These are phyloP conservation scores for Buddleja alternifolia DNA, from an alignment of 257 asterid genomes.

Conservation along the genomic window DNA sequence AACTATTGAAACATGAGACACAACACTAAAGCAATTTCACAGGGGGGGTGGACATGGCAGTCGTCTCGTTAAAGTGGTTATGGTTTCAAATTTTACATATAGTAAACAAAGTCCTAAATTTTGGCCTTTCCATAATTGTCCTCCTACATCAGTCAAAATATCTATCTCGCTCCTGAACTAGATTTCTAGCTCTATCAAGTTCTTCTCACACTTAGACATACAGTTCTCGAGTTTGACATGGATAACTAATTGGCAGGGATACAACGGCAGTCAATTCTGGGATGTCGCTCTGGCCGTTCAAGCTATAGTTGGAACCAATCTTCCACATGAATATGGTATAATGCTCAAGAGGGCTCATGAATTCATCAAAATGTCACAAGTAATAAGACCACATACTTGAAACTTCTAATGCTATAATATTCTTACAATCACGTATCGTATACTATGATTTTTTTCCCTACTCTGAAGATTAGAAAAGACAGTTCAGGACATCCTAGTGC, in stretches of 20 bases:
- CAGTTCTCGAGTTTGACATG: not conserved
- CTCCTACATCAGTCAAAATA: too few species aligned
- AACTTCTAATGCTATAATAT: not conserved
- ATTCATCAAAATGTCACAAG: slow-evolving; percentile 69
- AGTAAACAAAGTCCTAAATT: too few species aligned
- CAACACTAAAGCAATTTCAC: too few species aligned
- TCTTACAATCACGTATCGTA: not conserved
- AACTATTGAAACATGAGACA: too few species aligned
- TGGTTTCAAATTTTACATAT: too few species aligned
- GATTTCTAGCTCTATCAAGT: too few species aligned
- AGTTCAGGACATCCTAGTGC: slow-evolving; percentile 35
- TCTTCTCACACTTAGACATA: too few species aligned
- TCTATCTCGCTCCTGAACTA: too few species aligned
- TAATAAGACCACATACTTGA: slow-evolving; percentile 22
- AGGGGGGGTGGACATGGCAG: too few species aligned
- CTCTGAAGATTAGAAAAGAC: slow-evolving; percentile 44
- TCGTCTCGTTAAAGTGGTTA: too few species aligned
- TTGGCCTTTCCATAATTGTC: too few species aligned
- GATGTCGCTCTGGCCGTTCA: slow-evolving; percentile 65
- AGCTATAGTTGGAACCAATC: slow-evolving; percentile 58
- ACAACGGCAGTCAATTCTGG: slow-evolving; percentile 81
- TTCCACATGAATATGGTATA: slow-evolving; percentile 46
- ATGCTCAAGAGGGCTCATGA: slow-evolving; percentile 58
- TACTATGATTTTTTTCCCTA: not conserved
- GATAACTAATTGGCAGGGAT: slow-evolving; percentile 51